These are phyloP conservation scores for Zymoseptoria tritici DNA, from an alignment of 2,329 filamentous ascomycete genomes.

Conservation along the genomic window DNA sequence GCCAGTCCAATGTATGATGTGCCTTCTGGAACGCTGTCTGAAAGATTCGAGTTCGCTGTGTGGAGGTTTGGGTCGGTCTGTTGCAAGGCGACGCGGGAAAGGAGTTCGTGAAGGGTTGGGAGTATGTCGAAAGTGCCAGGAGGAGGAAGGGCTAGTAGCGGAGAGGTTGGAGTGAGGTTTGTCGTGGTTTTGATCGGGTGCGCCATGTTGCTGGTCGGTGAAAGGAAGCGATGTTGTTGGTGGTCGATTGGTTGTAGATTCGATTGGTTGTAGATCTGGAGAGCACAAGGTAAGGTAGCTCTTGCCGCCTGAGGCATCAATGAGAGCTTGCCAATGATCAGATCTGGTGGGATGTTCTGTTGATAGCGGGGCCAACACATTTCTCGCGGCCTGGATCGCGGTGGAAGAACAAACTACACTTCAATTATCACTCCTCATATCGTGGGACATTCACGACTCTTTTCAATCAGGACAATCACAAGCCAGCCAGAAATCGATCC, in stretches of 20 bases:
- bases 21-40: not conserved
- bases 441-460: not conserved
- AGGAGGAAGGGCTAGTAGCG: conserved; percentile 51
- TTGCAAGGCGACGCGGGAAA: conserved; percentile 54
- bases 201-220: conserved; percentile 9
- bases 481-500: not conserved
- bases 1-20: conserved; percentile 14
- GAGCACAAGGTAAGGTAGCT: not conserved
- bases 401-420: not conserved
- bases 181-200: conserved; percentile 18
- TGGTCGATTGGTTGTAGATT: too few relatives aligned
- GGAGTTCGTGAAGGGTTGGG: conserved; percentile 69
- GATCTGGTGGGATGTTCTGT: conserved; percentile 3
- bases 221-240: too few relatives aligned
- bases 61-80: conserved; percentile 5
- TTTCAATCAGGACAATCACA: not conserved
- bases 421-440: not conserved
- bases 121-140: conserved; percentile 81
- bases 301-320: not conserved
- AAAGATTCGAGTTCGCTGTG: not conserved
- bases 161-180: conserved; percentile 15
- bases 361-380: not conserved
- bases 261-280: conserved; percentile 3
- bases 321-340: not conserved
- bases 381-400: not conserved